These are phyloP conservation scores for Telfairia occidentalis DNA, from an alignment of 331 rosid species.

Conservation along the genomic window DNA sequence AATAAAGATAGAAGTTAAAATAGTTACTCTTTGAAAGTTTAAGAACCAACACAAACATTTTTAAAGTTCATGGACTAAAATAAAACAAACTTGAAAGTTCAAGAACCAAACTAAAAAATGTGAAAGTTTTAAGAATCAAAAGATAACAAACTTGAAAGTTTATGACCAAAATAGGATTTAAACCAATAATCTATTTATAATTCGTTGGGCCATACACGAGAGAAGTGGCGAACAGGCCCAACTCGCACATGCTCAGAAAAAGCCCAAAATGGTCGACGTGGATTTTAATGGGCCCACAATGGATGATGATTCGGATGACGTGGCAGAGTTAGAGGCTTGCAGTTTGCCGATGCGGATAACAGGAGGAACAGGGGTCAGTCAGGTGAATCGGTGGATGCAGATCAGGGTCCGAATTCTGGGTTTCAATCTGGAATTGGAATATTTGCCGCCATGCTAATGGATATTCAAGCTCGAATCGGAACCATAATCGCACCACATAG, in stretches of 20 bases:
- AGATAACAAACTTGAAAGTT: too few species aligned
- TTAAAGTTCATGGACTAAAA: too few species aligned
- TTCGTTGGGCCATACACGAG: not conserved
- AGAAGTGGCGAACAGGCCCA: not conserved
- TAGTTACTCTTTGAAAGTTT: too few species aligned
- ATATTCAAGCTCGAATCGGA: slow-evolving; percentile 38
- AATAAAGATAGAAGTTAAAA: too few species aligned
- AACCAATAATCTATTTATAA: not conserved
- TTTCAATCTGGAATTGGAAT: slow-evolving; percentile 3
- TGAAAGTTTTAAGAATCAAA: too few species aligned
- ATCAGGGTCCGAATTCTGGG: not conserved
- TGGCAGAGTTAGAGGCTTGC: slow-evolving; percentile 17
- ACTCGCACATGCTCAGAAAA: not conserved
- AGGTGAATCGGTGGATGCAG: not conserved
- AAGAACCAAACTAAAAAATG: too few species aligned
- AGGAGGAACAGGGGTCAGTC: not conserved
- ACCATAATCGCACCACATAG: slow-evolving; percentile 23
- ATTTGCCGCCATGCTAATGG: slow-evolving; percentile 29
- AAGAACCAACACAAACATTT: too few species aligned
- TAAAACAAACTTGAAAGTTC: too few species aligned
- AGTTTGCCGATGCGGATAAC: slow-evolving; percentile 2
- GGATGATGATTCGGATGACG: slow-evolving; percentile 5
- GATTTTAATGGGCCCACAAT: not conserved
- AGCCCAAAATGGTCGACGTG: not conserved
- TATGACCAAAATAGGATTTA: too few species aligned